These are phyloP conservation scores for Nephelium lappaceum DNA, from an alignment of 345 rosid genomes.

Conservation along the genomic window DNA sequence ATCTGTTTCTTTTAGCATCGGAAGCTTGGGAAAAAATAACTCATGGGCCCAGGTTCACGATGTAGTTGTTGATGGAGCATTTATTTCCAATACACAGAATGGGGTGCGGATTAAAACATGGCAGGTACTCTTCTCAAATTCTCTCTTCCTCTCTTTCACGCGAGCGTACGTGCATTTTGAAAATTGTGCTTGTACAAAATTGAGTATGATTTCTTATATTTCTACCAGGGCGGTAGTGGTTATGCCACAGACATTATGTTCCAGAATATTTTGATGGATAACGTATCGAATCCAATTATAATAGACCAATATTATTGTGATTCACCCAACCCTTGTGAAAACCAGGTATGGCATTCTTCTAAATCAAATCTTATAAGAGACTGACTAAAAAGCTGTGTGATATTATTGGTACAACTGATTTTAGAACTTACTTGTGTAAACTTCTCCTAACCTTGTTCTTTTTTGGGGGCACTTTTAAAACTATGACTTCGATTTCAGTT, in stretches of 20 bases:
- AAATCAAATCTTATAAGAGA: background rate
- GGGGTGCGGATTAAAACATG: slow-evolving; percentile 95
- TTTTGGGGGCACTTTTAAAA: background rate
- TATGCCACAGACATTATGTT: slow-evolving; percentile 60
- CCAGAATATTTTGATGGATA: slow-evolving; percentile 64
- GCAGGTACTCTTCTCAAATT: slow-evolving; percentile 61
- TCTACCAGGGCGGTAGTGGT: slow-evolving; percentile 79
- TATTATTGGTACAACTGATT: background rate
- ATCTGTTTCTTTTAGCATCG: slow-evolving; percentile 52
- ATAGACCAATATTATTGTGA: slow-evolving; percentile 91
- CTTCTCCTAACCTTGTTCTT: background rate
- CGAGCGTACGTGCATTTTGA: background rate
- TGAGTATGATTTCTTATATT: slow-evolving; percentile 16
- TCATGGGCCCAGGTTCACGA: slow-evolving; percentile 59
- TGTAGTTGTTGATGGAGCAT: slow-evolving; percentile 60
- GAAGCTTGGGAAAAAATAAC: slow-evolving; percentile 83
- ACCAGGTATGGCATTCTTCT: slow-evolving; percentile 57
- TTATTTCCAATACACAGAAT: slow-evolving; percentile 65
- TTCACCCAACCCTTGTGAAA: slow-evolving; percentile 64
- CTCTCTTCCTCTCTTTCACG: background rate
- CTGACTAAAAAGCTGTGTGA: background rate
- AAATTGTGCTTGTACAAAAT: slow-evolving; percentile 5
- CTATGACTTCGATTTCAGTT: background rate
- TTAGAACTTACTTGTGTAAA: background rate
- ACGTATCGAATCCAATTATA: slow-evolving; percentile 84